These are phyloP conservation scores for Ceratocystis smalleyi DNA, from an alignment of 2,329 filamentous ascomycete species.

Conservation along the genomic window DNA sequence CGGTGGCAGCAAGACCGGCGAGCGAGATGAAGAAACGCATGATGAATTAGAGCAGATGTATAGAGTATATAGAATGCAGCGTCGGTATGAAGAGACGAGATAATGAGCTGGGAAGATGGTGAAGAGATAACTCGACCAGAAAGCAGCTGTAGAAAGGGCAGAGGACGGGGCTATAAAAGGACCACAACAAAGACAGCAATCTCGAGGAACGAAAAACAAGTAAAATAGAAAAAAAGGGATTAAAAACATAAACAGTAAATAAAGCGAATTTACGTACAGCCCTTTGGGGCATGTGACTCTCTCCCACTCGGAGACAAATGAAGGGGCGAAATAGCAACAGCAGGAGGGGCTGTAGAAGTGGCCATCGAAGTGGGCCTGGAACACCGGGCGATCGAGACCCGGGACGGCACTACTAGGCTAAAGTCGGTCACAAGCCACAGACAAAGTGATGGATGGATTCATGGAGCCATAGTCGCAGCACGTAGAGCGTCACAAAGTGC, in stretches of 20 bases:
- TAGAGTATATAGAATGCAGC: not conserved
- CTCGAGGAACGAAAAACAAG: not conserved
- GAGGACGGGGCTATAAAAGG: not conserved
- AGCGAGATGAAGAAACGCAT: slow-evolving; percentile 13
- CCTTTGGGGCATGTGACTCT: no score
- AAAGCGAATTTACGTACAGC: not conserved
- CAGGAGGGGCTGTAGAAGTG: no score
- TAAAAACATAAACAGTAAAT: not conserved
- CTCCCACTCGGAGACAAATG: no score
- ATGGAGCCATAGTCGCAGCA: no score
- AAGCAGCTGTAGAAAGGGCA: not conserved
- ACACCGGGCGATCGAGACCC: no score
- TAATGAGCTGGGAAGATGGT: not conserved
- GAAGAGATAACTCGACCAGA: not conserved
- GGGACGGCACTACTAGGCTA: no score
- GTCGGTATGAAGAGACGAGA: not conserved
- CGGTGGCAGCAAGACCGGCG: slow-evolving; percentile 1
- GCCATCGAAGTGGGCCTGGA: no score
- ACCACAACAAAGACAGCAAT: not conserved
- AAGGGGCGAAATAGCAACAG: no score
- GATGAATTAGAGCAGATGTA: not conserved
- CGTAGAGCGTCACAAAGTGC: no score
- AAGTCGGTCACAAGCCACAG: no score
- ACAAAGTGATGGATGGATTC: no score
- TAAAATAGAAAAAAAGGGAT: not conserved